phyloP scores from a whole-genome alignment of 2,329 filamentous ascomycete species.

The Penicillium sp. region DNA sequence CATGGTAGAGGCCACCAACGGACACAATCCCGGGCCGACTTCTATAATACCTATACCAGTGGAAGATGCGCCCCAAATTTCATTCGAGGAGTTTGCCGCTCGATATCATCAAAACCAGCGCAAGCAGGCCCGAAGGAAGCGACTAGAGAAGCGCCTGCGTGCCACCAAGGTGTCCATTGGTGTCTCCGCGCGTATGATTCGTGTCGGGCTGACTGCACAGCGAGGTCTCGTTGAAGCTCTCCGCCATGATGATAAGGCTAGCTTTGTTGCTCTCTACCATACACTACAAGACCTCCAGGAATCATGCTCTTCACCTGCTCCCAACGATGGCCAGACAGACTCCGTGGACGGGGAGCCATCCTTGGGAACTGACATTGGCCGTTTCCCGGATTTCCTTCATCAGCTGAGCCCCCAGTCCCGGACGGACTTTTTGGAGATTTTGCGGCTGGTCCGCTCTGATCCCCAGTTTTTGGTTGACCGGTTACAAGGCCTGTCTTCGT shows the following conservation, averaged over 20 bases:
- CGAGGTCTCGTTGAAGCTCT: slow-evolving; percentile 46
- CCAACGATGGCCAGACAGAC: slow-evolving; percentile 35
- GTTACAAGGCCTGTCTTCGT: slow-evolving; percentile 69
- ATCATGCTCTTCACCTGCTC: slow-evolving; percentile 35
- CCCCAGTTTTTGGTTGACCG: slow-evolving; percentile 83
- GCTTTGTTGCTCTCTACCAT: slow-evolving; percentile 45
- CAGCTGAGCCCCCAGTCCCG: slow-evolving; percentile 73
- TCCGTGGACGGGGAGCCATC: slow-evolving; percentile 29
- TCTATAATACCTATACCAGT: background rate
- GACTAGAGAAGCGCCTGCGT: slow-evolving; percentile 40
- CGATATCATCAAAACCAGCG: slow-evolving; percentile 43
- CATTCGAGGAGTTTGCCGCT: slow-evolving; percentile 45
- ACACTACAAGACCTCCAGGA: slow-evolving; percentile 46
- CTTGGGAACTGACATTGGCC: slow-evolving; percentile 40
- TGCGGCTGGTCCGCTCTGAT: slow-evolving; percentile 79
- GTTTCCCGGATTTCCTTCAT: slow-evolving; percentile 45
- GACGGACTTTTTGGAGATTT: slow-evolving; percentile 72
- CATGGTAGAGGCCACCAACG: slow-evolving; percentile 23
- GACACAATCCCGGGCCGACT: slow-evolving; percentile 15
- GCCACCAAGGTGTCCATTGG: slow-evolving; percentile 44
- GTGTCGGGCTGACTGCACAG: slow-evolving; percentile 42
- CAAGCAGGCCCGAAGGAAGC: slow-evolving; percentile 41
- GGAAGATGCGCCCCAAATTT: slow-evolving; percentile 27
- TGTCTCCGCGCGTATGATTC: slow-evolving; percentile 42
- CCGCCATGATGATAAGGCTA: slow-evolving; percentile 45